phyloP scores from a whole-genome alignment of 2,329 filamentous ascomycete genomes.

The Pyrenochaeta sp. region DNA sequence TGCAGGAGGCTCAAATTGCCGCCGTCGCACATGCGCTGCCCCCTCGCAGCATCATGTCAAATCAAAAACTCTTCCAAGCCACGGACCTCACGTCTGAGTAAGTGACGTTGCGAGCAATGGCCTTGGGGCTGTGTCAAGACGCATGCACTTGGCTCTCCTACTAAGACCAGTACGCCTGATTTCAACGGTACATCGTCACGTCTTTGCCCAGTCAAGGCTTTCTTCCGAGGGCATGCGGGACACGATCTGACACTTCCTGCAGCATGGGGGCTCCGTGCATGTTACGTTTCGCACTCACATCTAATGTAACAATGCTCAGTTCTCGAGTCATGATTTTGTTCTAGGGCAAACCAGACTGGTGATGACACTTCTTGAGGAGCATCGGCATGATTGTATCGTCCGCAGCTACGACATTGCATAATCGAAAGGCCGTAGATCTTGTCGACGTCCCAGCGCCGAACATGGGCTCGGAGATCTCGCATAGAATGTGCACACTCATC shows the following conservation, averaged over 20 bases:
- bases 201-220: not conserved
- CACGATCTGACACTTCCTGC: not conserved
- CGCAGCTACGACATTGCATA: not conserved
- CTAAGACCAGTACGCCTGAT: not conserved
- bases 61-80: slow-evolving; percentile 3
- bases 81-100: not conserved
- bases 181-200: not conserved
- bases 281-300: not conserved
- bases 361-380: not conserved
- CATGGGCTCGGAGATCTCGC: not conserved
- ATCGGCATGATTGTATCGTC: not conserved
- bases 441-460: not conserved
- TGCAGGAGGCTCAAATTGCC: slow-evolving; percentile 1
- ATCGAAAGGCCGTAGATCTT: not conserved
- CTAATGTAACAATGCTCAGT: not conserved
- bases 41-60: slow-evolving; percentile 5
- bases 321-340: not conserved
- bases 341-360: not conserved
- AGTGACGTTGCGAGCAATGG: not conserved
- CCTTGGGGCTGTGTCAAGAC: slow-evolving; percentile 12
- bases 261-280: not conserved
- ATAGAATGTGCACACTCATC: not conserved
- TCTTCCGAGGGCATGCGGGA: not conserved
- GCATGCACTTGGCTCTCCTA: slow-evolving; percentile 1
- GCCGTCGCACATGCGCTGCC: slow-evolving; percentile 9